These are phyloP conservation scores for Amphirosellinia nigrospora DNA, from an alignment of 495 filamentous ascomycete genomes.

Conservation along the genomic window DNA sequence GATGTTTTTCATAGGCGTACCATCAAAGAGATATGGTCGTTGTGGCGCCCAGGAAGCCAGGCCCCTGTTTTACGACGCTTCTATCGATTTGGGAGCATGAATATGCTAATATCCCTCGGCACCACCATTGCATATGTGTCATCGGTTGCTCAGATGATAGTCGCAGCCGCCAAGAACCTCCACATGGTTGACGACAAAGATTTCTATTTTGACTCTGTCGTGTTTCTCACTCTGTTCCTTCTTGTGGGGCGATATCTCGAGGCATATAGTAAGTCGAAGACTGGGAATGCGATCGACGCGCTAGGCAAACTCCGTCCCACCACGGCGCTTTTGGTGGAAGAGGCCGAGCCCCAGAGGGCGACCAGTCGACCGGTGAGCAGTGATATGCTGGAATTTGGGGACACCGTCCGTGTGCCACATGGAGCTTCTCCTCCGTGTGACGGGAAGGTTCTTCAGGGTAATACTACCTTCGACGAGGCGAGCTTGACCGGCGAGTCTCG, in stretches of 20 bases:
- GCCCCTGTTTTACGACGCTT: conserved; percentile 79
- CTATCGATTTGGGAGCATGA: conserved; percentile 96
- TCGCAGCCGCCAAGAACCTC: conserved; percentile 59
- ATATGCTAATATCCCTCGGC: conserved; percentile 87
- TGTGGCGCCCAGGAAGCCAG: conserved; percentile 83
- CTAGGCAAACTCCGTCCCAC: conserved; percentile 80
- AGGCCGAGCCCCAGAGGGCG: conserved; percentile 42
- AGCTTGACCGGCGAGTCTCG: conserved; percentile 89
- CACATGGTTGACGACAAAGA: conserved; percentile 54
- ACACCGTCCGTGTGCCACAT: conserved; percentile 75
- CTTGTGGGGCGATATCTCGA: conserved; percentile 81
- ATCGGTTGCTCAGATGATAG: conserved; percentile 78
- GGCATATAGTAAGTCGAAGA: conserved; percentile 90
- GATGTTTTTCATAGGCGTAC: conserved; percentile 85
- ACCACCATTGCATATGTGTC: conserved; percentile 89
- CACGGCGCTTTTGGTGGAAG: conserved; percentile 73
- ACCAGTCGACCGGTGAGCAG: conserved; percentile 55
- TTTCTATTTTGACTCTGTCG: conserved; percentile 93
- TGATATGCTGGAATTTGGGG: conserved; percentile 85
- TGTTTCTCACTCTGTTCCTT: conserved; percentile 92
- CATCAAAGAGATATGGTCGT: conserved; percentile 74
- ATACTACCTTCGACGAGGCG: conserved; percentile 83
- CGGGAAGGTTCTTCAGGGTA: conserved; percentile 69
- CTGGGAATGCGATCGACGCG: conserved; percentile 84
- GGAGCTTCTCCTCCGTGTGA: conserved; percentile 88